Conservation (phyloP, 225 moss, liverwort and hornwort species). For the Ulota crispa region DNA sequence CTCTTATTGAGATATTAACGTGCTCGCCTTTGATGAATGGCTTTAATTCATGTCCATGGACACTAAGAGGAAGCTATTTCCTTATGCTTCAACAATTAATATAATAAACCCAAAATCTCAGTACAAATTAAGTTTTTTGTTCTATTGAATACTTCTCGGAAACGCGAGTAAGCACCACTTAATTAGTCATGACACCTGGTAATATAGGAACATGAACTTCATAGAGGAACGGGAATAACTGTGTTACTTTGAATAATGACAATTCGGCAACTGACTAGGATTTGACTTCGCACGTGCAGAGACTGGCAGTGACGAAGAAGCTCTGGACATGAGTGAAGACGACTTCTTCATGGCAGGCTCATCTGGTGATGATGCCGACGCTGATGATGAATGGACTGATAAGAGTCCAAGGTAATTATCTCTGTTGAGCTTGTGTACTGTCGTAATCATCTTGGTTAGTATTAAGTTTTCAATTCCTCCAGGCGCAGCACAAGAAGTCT, state of each 20-base stretch:
- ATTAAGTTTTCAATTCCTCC: not conserved
- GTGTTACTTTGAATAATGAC: not conserved
- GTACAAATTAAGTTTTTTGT: too few relatives aligned
- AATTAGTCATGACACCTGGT: too few relatives aligned
- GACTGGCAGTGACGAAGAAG: slow-evolving; percentile 98
- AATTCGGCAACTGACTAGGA: slow-evolving; percentile 11
- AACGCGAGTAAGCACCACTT: too few relatives aligned
- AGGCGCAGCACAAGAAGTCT: not conserved
- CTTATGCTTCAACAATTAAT: too few relatives aligned
- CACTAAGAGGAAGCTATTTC: too few relatives aligned
- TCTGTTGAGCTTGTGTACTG: not conserved
- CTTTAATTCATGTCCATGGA: too few relatives aligned
- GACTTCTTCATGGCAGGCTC: slow-evolving; percentile 98
- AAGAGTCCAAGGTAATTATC: slow-evolving; percentile 76
- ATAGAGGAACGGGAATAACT: too few relatives aligned
- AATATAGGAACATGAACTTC: too few relatives aligned
- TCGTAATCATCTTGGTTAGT: not conserved
- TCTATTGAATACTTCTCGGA: too few relatives aligned
- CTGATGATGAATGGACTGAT: slow-evolving; percentile 98
- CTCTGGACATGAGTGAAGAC: slow-evolving; percentile 92
- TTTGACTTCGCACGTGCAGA: slow-evolving; percentile 54
- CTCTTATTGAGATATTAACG: too few relatives aligned
- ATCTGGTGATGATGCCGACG: slow-evolving; percentile 97
- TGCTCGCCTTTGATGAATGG: too few relatives aligned
- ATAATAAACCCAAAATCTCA: too few relatives aligned